Base-by-base conservation (phyloP, 495 filamentous ascomycete genomes). In the Hypomontagnella monticulosa region DNA sequence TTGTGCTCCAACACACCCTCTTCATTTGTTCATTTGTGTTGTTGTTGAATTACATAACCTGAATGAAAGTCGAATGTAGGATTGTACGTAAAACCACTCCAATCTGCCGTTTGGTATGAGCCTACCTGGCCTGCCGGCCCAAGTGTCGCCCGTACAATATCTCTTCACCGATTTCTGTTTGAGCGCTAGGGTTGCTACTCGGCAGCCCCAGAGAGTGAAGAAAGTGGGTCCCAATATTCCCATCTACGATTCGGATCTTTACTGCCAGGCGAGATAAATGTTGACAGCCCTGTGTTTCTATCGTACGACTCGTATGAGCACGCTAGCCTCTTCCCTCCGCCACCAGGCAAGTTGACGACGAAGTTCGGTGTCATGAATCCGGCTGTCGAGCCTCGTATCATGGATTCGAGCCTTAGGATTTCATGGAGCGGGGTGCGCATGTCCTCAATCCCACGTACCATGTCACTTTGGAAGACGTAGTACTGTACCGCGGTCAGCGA, bases 221-320 rank as follows among this genome's bases (percentile, higher is more conserved):
- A 6, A 27, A 80, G 42, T 0, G 84, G 84, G 71, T 86, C 84
- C 53, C 78, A 81, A 73, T 87, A 86, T 71, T 79, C 74, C 70
- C 63, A 73, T 76, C 53, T 80, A 70, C 20, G 74, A 74, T 63
- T 78, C 77, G 62, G 18, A 14, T 47, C 43, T 47, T 47, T 47
- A 47, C 43, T 47, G 3, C 6, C 23, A 16, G 79, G 79, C 4
- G 80, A 78, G 36, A 62, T 69, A 61, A 75, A 82, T 1, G 62
- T 75, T n/a, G 67, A 70, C 10, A 71, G 44, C 0, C 79, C 77
- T 9, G 69, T 75, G 5, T 47, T 27, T 15, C 43, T 38, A 53
- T 78, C 66, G 65, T 83, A 83, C 6, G 43, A 57, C 27, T 75
- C 57, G 49, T 78, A 76, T 1, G 69, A 65, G 9, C 69, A 60